Percentiles rank a stretch among this genome's conserved stretches.
Conservation (phyloP, 176 grass and related monocot species). For the Ananas comosus region DNA sequence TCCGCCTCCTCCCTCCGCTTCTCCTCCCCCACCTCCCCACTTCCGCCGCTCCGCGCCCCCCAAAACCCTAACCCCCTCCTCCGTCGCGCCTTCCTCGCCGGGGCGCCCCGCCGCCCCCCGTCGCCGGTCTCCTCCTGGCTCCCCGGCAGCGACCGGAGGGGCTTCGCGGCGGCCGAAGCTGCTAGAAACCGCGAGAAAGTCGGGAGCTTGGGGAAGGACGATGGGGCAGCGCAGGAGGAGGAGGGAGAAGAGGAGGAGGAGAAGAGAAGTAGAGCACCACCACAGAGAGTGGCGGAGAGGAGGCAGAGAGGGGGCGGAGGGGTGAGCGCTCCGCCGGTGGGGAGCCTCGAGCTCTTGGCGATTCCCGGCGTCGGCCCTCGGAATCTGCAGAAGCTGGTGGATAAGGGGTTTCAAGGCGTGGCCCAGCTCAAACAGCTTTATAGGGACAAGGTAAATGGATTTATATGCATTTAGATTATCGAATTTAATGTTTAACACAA, state of each 20-base stretch:
- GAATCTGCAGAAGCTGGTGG: slow-evolving; percentile 75
- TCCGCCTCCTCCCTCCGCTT: slow-evolving; percentile 25
- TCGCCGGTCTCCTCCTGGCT: slow-evolving; percentile 8
- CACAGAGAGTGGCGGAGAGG: slow-evolving; percentile 18
- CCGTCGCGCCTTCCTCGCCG: slow-evolving; percentile 2
- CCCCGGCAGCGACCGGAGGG: slow-evolving; percentile 15
- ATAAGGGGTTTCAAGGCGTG: slow-evolving; percentile 72
- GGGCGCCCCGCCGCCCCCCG: background rate
- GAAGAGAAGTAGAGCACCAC: background rate
- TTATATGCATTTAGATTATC: background rate
- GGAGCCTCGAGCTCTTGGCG: slow-evolving; percentile 55
- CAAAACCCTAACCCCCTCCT: background rate
- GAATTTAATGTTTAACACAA: background rate
- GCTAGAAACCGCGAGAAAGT: slow-evolving; percentile 12
- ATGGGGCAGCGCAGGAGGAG: background rate
- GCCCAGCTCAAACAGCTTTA: slow-evolving; percentile 88
- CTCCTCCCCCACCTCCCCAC: background rate
- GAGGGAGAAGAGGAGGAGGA: slow-evolving; percentile 9
- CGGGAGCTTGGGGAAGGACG: slow-evolving; percentile 14
- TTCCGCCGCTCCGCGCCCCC: background rate
- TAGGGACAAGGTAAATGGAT: slow-evolving; percentile 53
- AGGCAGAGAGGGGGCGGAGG: slow-evolving; percentile 31
- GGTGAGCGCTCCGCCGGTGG: slow-evolving; percentile 16
- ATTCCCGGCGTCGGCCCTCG: slow-evolving; percentile 72
- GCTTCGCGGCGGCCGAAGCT: slow-evolving; percentile 28